Base-by-base conservation (phyloP, 257 asterid genomes). In the Lantana camara region DNA sequence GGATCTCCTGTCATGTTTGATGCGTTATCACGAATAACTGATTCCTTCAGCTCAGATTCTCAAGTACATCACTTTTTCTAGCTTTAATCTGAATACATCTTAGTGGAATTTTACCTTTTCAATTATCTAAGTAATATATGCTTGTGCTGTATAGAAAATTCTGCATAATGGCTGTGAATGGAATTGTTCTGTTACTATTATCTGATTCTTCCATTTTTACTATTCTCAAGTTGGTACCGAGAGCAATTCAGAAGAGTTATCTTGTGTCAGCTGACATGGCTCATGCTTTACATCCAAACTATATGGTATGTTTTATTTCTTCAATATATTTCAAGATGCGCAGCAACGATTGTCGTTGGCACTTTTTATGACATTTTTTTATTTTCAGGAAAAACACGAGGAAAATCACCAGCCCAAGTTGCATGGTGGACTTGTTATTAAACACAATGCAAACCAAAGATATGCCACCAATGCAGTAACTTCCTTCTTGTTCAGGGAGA, bases 201-300 rank as follows among this genome's bases (percentile, higher is more conserved):
- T 46, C 62, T 60, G 60, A 68, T 47, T 60, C 4, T 5, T 45
- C 12, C 22, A 9, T 17, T 58, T 30, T 7, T 22, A 24, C 63
- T 69, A 45, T 49, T 58, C 48, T 44, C 9, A 76, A 94, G 97
- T 54, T 90, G 77, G 74, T 94, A 21, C 78, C 79, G 22, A 83
- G 70, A 71, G 93, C 99, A 24, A 83, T 88, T 70, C 99, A 94
- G 72, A 87, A 63, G 86, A 94, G 99, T 74, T 90, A 90, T 68
- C 77, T 94, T 23, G 91, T 94, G 14, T 94, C 99, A 17, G 99
- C 99, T 53, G 99, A 94, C 74, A 94, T 94, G 99, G 99, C 99
- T 27, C 99, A 94, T 71, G 97, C 96, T 47, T 70, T 90, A 78
- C 99, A 90, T 75, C 99, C 99, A 11, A 90, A 94, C 73, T 94